Percentiles rank a stretch among this genome's conserved stretches.
Conservation (phyloP, 352 stramenopile genomes). For the Phytophthora brassicae region DNA sequence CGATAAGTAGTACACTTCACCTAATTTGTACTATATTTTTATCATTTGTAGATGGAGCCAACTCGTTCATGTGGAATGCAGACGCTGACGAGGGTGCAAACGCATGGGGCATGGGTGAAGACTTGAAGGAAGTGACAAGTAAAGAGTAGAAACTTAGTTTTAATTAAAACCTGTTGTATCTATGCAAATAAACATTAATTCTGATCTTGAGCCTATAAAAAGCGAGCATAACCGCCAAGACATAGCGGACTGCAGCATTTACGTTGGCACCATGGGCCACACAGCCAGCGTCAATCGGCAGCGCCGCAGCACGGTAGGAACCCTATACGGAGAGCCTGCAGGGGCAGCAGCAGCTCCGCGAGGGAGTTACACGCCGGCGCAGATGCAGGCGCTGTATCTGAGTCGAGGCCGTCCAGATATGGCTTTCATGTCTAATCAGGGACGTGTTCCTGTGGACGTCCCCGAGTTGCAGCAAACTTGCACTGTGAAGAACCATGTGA, state of each 20-base stretch:
- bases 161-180: too few relatives aligned
- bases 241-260: neutral
- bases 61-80: conserved; percentile 74
- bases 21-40: conserved; percentile 15
- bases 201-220: conserved; percentile 19
- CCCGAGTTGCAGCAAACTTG: conserved; percentile 85
- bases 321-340: conserved; percentile 69
- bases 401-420: conserved; percentile 77
- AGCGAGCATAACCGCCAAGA: conserved; percentile 3
- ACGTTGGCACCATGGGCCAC: conserved; percentile 56
- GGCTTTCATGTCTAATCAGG: conserved; percentile 84
- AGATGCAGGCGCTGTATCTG: conserved; percentile 84
- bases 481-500: conserved; percentile 85
- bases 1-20: neutral
- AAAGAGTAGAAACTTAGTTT: neutral
- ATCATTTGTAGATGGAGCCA: conserved; percentile 47
- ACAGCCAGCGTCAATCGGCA: conserved; percentile 66
- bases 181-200: too few relatives aligned
- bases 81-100: conserved; percentile 69
- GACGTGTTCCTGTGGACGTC: conserved; percentile 44
- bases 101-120: conserved; percentile 48
- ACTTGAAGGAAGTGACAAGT: conserved; percentile 37
- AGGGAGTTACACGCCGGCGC: conserved; percentile 71
- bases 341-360: conserved; percentile 40
- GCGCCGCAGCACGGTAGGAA: conserved; percentile 34